Evolutionary conservation across 305 asterid genomes (phyloP), one percentile per base, ranked within the genome.

Genomic region (Fraxinus latifolia): DNA sequence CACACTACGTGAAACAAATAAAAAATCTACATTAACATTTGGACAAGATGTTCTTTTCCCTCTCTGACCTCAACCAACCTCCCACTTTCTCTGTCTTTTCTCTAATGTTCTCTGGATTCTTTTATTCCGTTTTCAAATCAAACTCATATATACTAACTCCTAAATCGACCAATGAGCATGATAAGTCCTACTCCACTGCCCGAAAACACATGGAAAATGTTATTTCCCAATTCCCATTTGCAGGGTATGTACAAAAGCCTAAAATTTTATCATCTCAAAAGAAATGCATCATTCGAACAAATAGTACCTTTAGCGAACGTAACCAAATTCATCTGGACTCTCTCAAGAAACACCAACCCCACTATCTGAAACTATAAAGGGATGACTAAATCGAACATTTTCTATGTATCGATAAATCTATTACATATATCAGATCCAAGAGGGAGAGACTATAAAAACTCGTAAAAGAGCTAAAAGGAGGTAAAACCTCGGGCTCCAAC

Each of bases 401-500:
- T 6, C 65, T 39, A 5, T 6, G 11, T 12, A 42, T n/a, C 9
- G 37, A 11, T 53, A 42, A 15, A 6, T 42, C 7, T 21, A 71
- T 77, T 75, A 32, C 23, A 58, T n/a, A 78, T 5, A 80, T 9
- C 88, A 86, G 91, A 88, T 88, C 89, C 80, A 25, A 21, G 84
- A 62, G 34, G 74, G 6, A 74, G 0, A 74, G 50, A 70, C 77
- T 53, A 68, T 27, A 81, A 77, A 76, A 55, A 39, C 27, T 44
- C 53, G 74, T 39, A 34, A 36, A 29, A 29, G 12, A 21, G 73
- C 1, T 3, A 42, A 80, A 21, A 53, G 12, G 83, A 73, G 76
- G 60, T 2, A 32, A 79, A 83, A 94, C 97, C 95, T 93, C 98
- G 67, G 90, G 89, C 79, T 94, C 97, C 12, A 95, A 86, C 90